Base-by-base conservation (phyloP, 2,329 filamentous ascomycete genomes). In the Ceratocystis harringtonii region DNA sequence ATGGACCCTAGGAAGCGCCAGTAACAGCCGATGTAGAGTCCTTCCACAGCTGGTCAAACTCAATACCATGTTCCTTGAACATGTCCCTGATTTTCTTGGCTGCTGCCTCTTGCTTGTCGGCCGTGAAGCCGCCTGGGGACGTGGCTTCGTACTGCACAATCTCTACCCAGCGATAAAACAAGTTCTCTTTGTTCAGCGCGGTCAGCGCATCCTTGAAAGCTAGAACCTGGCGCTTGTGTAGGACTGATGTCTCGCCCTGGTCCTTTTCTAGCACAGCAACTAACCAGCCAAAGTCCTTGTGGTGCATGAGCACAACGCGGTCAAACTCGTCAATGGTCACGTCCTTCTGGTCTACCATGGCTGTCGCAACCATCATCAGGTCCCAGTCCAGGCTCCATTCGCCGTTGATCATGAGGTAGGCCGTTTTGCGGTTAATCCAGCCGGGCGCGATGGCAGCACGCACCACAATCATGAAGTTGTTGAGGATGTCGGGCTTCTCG, bases 141-240 rank as follows among this genome's bases (percentile, higher is more conserved):
- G 85, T 87, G 52, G 89, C 87, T 76, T 96, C 91, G 71, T 85
- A 95, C 76, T 96, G 91, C 62, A 96, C 85, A 72, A 95, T 82
- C 77, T 96, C 92, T 61, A 96, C 89, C 90, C 91, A 96, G 65
- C 87, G 84, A 77, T 89, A 96, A 77, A 96, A 96, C 64, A 96
- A 74, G 69, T 88, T 85, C 74, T 96, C 92, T 75, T 96, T 95
- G 55, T 88, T 90, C 74, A 94, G 79, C 2, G 80, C 80, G 1
- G 82, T 80, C 70, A 96, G 79, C 22, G 85, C 84, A 55, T 94
- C 87, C 70, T 89, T 86, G 73, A 96, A 95, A 2, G 82, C 81
- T 68, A 94, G 83, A 7, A 96, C 86, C 75, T 94, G 90, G 68
- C 85, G 82, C 69, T 85, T 78, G 61, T 82, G 81, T 68, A 85